These are phyloP conservation scores for Trypanosoma rangeli DNA, from an alignment of 208 protist species.

Conservation along the genomic window DNA sequence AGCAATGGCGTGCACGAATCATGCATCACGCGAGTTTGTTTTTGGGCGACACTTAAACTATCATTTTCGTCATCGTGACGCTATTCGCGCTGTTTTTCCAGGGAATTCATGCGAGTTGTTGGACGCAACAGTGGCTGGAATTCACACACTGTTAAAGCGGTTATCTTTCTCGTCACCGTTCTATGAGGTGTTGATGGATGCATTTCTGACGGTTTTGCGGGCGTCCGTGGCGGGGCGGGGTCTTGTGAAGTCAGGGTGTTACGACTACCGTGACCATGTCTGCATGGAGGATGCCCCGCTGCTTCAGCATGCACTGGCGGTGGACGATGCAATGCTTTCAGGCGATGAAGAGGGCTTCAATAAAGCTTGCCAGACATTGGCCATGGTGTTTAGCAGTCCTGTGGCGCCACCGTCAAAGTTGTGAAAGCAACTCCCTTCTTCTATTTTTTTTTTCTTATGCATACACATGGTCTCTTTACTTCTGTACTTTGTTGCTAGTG, in stretches of 20 bases:
- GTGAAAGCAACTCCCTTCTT: not conserved
- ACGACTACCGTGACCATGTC: slow-evolving; percentile 48
- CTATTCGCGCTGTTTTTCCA: slow-evolving; percentile 59
- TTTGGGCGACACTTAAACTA: slow-evolving; percentile 78
- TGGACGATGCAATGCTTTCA: slow-evolving; percentile 74
- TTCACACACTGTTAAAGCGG: slow-evolving; percentile 54
- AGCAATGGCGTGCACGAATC: slow-evolving; percentile 55
- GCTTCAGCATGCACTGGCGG: slow-evolving; percentile 44
- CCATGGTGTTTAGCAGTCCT: slow-evolving; percentile 34
- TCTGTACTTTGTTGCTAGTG: not conserved
- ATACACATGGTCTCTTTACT: not conserved
- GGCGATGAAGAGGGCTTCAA: slow-evolving; percentile 63
- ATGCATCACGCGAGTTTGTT: slow-evolving; percentile 72
- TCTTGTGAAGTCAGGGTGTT: slow-evolving; percentile 65
- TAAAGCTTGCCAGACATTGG: slow-evolving; percentile 49
- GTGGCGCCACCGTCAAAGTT: not conserved
- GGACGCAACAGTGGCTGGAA: slow-evolving; percentile 51
- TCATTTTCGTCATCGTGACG: slow-evolving; percentile 69
- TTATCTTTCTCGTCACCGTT: slow-evolving; percentile 48
- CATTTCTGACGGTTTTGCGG: slow-evolving; percentile 75
- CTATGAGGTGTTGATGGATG: slow-evolving; percentile 86
- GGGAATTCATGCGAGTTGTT: slow-evolving; percentile 26
- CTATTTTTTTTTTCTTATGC: not conserved
- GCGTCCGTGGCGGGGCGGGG: slow-evolving; percentile 62
- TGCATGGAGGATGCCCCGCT: slow-evolving; percentile 22